A percentile compares a stretch with the other conserved stretches of the same genome.
These are phyloP conservation scores for Nemania abortiva DNA, from an alignment of 2,329 filamentous ascomycete genomes.

Conservation along the genomic window DNA sequence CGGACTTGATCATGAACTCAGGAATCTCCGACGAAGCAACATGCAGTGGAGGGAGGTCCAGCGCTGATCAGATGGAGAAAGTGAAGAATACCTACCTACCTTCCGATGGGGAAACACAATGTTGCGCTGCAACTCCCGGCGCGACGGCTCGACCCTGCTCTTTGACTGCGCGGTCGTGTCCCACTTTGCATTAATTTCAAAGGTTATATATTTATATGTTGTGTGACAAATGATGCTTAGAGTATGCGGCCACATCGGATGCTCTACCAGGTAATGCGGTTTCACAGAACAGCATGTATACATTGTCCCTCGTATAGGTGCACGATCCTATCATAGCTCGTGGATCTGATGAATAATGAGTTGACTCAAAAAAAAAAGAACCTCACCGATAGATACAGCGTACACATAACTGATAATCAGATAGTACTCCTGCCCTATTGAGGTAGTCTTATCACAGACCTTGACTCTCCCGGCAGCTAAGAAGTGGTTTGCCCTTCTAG, in stretches of 20 bases:
- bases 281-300: constrained; percentile 19
- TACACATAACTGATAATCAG: constrained; percentile 11
- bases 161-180: constrained; percentile 9
- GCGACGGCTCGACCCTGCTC: constrained; percentile 30
- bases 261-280: constrained; percentile 13
- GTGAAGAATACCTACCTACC: background rate
- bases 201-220: constrained; percentile 21
- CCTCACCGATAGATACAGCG: constrained; percentile 4
- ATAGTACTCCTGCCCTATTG: constrained; percentile 28
- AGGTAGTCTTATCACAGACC: constrained; percentile 25
- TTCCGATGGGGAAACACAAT: constrained; percentile 22
- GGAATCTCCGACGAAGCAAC: constrained; percentile 1
- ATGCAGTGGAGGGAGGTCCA: constrained; percentile 8
- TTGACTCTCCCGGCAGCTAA: constrained; percentile 12
- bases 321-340: background rate
- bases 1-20: constrained; percentile 19
- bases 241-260: constrained; percentile 16
- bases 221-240: constrained; percentile 31
- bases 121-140: constrained; percentile 32
- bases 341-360: constrained; percentile 4
- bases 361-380: constrained; percentile 5
- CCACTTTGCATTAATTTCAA: constrained; percentile 27
- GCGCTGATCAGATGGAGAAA: constrained; percentile 10
- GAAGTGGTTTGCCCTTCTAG: constrained; percentile 12
- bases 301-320: constrained; percentile 6